Conservation (phyloP, 2,329 filamentous ascomycete genomes). For the Fusarium sp. region DNA sequence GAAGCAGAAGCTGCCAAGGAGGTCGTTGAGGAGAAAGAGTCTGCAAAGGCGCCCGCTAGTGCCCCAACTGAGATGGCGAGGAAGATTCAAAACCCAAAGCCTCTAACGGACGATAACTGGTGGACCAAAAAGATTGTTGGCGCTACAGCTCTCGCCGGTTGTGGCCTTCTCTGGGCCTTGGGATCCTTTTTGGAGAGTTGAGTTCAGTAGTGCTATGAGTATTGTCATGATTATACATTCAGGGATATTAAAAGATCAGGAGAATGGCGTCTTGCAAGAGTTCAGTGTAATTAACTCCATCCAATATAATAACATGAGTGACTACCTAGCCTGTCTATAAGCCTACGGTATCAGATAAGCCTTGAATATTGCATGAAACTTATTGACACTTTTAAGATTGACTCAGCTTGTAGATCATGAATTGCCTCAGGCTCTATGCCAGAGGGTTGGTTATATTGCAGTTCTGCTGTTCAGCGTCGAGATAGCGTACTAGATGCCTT, state of each 20-base stretch:
- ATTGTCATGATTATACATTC: conserved; percentile 7
- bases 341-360: too few species aligned
- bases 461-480: not conserved
- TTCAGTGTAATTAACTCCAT: not conserved
- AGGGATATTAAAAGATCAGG: conserved; percentile 9
- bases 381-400: not conserved
- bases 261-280: conserved; percentile 21
- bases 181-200: conserved; percentile 62
- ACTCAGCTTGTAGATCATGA: not conserved
- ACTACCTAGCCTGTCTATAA: too few species aligned
- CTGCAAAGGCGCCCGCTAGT: conserved; percentile 45
- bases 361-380: too few species aligned
- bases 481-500: conserved; percentile 21
- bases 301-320: conserved; percentile 10
- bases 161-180: conserved; percentile 67
- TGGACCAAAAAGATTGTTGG: conserved; percentile 73
- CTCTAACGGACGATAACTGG: conserved; percentile 73
- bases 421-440: not conserved
- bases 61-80: conserved; percentile 45
- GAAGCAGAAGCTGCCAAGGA: conserved; percentile 58
- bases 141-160: conserved; percentile 70
- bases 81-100: conserved; percentile 60
- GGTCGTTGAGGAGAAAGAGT: conserved; percentile 39
- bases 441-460: not conserved
- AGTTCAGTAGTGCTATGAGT: conserved; percentile 5